Evolutionary conservation across 73 alveolate genomes (phyloP).

Genomic region (Durusdinium trenchii): DNA sequence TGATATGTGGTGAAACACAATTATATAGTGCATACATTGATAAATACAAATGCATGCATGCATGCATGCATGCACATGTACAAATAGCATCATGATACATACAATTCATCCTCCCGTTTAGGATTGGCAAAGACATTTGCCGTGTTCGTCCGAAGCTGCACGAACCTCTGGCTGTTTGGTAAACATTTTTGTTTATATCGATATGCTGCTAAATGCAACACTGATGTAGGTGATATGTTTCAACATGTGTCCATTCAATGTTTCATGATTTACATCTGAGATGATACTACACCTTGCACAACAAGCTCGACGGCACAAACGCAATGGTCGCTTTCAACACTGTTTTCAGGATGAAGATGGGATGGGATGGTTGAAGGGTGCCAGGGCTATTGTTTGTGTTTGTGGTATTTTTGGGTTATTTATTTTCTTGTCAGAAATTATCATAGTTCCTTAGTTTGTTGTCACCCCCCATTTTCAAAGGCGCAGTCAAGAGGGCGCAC

Average conservation of each 20-base stretch:
- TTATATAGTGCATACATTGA: background rate
- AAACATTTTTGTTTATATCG: background rate
- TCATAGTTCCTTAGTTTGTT: background rate
- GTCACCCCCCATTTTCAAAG: background rate
- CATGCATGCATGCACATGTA: background rate
- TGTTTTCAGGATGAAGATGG: conserved; percentile 20
- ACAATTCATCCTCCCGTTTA: background rate
- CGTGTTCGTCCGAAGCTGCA: background rate
- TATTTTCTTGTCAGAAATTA: background rate
- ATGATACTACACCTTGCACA: background rate
- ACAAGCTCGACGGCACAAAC: background rate
- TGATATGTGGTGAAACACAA: too few relatives aligned
- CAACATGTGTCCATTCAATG: background rate
- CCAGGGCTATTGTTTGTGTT: too few relatives aligned
- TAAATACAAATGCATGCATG: background rate
- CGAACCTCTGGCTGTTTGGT: background rate
- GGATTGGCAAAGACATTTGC: background rate
- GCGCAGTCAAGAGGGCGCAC: background rate
- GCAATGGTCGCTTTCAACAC: background rate
- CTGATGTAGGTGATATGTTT: background rate
- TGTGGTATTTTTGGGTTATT: background rate
- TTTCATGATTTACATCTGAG: background rate
- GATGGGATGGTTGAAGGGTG: background rate
- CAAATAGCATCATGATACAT: background rate
- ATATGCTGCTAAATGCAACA: background rate